Evolutionary conservation across 2,329 filamentous ascomycete species (phyloP).

Genomic region (Arthrobotrys conoides): DNA sequence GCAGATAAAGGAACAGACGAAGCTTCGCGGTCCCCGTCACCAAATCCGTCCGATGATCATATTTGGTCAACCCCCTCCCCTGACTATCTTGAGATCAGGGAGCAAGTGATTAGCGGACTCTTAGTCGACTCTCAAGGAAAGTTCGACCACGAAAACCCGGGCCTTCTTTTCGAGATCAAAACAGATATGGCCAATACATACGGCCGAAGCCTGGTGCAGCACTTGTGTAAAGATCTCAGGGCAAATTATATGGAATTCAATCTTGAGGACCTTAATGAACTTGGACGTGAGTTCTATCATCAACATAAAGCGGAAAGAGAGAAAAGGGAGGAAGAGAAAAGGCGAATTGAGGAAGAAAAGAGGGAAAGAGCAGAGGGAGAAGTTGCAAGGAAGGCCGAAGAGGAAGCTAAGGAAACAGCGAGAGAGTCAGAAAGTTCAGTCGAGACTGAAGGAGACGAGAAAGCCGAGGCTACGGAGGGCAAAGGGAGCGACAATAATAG

Average conservation of each 20-base stretch:
- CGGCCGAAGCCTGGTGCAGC: not conserved
- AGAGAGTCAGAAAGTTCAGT: not conserved
- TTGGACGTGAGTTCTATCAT: slow-evolving; percentile 1
- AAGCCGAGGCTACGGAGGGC: not conserved
- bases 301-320: not conserved
- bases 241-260: slow-evolving; percentile 11
- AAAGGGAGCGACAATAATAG: not conserved
- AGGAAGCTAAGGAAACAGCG: not conserved
- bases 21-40: slow-evolving; percentile 3
- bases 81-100: not conserved
- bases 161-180: slow-evolving; percentile 4
- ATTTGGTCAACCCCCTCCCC: slow-evolving; percentile 2
- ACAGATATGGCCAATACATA: not conserved
- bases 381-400: not conserved
- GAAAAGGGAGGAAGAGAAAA: not conserved
- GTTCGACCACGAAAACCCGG: not conserved
- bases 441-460: not conserved
- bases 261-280: slow-evolving; percentile 4
- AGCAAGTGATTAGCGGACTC: not conserved
- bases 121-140: not conserved
- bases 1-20: not conserved
- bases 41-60: not conserved
- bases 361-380: not conserved
- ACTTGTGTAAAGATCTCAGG: slow-evolving; percentile 9
- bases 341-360: not conserved